A percentile compares a stretch with the other conserved stretches of the same genome.
Evolutionary conservation across 306 rosid species (phyloP).

Genomic region (Pyrus betulifolia): DNA sequence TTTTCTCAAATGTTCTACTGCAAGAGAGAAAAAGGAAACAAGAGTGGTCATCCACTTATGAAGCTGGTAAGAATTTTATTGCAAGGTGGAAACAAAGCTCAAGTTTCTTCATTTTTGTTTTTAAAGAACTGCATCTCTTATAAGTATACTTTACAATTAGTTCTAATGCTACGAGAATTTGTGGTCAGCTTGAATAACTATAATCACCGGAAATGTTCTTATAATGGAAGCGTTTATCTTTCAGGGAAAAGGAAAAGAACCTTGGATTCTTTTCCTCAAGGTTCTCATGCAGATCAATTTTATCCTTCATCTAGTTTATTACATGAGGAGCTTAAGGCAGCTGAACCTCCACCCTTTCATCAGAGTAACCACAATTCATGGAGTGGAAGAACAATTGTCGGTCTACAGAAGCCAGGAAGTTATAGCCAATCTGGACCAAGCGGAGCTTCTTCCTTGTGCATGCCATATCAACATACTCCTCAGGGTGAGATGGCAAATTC

Average conservation of each 20-base stretch:
- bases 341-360: conserved; percentile 16
- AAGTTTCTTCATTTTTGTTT: conserved; percentile 1
- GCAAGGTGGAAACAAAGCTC: neutral
- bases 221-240: neutral
- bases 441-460: conserved; percentile 15
- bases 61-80: conserved; percentile 27
- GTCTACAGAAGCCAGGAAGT: conserved; percentile 12
- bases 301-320: conserved; percentile 1
- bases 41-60: conserved; percentile 12
- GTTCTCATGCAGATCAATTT: conserved; percentile 4
- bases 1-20: neutral
- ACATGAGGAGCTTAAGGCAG: conserved; percentile 22
- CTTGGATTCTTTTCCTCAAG: conserved; percentile 18
- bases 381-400: conserved; percentile 17
- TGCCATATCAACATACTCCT: conserved; percentile 13
- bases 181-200: neutral
- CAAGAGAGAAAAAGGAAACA: conserved; percentile 18
- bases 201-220: neutral
- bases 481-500: conserved; percentile 17
- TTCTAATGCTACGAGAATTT: neutral
- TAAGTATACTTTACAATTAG: neutral
- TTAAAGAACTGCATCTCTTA: neutral
- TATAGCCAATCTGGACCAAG: conserved; percentile 23
- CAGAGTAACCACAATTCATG: conserved; percentile 19
- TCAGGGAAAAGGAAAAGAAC: conserved; percentile 24